These are phyloP conservation scores for Hypoxylon sp. DNA, from an alignment of 2,329 filamentous ascomycete species.

Conservation along the genomic window DNA sequence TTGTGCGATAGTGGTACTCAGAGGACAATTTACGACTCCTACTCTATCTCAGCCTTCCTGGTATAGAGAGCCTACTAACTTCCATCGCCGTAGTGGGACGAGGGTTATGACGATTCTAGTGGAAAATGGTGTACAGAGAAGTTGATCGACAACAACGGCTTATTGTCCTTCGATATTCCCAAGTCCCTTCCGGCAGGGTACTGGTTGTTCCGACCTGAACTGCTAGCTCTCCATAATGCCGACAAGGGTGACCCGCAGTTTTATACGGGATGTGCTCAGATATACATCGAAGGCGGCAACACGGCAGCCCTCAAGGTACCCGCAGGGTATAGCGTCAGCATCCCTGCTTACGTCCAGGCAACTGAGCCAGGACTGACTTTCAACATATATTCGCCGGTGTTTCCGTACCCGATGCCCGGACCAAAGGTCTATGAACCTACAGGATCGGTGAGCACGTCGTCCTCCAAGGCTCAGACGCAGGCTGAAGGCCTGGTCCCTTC, in stretches of 20 bases:
- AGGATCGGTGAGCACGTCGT: constrained; percentile 30
- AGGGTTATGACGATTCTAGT: constrained; percentile 69
- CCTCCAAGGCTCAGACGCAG: constrained; percentile 37
- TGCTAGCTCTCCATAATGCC: constrained; percentile 76
- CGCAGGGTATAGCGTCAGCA: constrained; percentile 65
- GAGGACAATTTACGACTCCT: background rate
- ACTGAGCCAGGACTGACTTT: constrained; percentile 69
- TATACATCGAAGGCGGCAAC: constrained; percentile 68
- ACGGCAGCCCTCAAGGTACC: constrained; percentile 62
- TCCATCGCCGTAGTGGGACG: constrained; percentile 64
- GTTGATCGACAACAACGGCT: constrained; percentile 73
- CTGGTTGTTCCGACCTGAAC: constrained; percentile 79
- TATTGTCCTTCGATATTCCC: constrained; percentile 73
- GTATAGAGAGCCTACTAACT: constrained; percentile 3
- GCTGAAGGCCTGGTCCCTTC: constrained; percentile 56
- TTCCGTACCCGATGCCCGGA: constrained; percentile 70
- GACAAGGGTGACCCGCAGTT: constrained; percentile 74
- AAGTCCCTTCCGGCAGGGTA: constrained; percentile 71
- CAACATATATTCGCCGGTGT: constrained; percentile 71
- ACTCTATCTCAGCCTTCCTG: background rate
- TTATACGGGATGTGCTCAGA: constrained; percentile 78
- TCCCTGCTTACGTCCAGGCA: constrained; percentile 73
- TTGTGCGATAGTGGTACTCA: background rate
- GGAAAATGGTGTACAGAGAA: constrained; percentile 78
- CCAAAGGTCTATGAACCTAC: constrained; percentile 65